phyloP scores from a whole-genome alignment of 345 rosid genomes.

The rapeseed (Brassica napus) region DNA sequence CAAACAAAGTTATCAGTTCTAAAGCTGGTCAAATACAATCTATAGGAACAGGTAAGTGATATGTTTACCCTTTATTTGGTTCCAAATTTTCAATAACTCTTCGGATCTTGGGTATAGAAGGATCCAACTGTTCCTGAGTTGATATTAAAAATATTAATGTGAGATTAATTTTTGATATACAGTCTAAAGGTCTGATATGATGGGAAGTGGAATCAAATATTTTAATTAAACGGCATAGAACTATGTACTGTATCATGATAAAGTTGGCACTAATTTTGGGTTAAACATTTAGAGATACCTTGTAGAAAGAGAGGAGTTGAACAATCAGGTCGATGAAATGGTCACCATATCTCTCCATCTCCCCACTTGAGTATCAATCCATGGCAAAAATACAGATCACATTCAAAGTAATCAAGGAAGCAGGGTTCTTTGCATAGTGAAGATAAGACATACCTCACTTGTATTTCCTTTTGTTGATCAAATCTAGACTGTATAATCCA shows the following conservation, averaged over 20 bases:
- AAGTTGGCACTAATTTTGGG: not conserved
- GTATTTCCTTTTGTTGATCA: constrained; percentile 55
- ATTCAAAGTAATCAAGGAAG: constrained; percentile 18
- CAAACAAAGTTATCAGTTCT: constrained; percentile 2
- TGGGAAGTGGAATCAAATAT: not conserved
- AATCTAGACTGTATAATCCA: constrained; percentile 57
- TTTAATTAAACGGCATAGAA: not conserved
- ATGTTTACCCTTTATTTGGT: constrained; percentile 57
- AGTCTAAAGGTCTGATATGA: not conserved
- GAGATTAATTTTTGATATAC: constrained; percentile 9
- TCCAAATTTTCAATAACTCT: constrained; percentile 49
- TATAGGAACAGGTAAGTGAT: constrained; percentile 23
- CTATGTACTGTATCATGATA: not conserved
- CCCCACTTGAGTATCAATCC: constrained; percentile 59
- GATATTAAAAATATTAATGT: constrained; percentile 14
- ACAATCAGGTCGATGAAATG: constrained; percentile 60
- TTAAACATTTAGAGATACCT: constrained; percentile 46
- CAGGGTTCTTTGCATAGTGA: constrained; percentile 8
- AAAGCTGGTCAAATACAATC: not conserved
- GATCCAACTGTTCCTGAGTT: constrained; percentile 64
- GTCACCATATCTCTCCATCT: constrained; percentile 70
- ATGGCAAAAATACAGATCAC: constrained; percentile 24
- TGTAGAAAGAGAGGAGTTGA: constrained; percentile 64
- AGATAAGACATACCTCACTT: constrained; percentile 66
- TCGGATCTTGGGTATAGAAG: constrained; percentile 47